Evolutionary conservation across 306 rosid genomes (phyloP).

Genomic region (Cicer cuneatum): DNA sequence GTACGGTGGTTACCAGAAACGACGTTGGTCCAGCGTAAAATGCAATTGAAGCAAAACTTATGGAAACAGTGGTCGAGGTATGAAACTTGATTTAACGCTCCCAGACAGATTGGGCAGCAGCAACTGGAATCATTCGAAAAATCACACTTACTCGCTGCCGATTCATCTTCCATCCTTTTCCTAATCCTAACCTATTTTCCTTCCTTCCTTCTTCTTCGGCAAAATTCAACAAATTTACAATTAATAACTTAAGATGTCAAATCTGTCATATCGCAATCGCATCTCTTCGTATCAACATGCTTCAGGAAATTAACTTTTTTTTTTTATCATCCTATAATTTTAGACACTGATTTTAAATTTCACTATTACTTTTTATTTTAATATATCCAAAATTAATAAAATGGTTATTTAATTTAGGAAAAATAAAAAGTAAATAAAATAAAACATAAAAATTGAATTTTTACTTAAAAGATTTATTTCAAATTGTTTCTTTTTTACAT

Average conservation of each 20-base stretch:
- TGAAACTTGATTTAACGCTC: constrained; percentile 61
- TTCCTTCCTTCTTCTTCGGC: not conserved
- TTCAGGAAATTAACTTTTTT: no score
- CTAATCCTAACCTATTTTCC: not conserved
- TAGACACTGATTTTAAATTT: no score
- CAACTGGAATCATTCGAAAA: constrained; percentile 44
- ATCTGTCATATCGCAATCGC: no score
- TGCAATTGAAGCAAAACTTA: constrained; percentile 84
- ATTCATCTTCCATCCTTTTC: constrained; percentile 41
- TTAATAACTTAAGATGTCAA: not conserved
- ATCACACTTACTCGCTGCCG: constrained; percentile 8
- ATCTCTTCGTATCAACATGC: no score
- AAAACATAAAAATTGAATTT: no score
- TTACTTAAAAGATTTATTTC: no score
- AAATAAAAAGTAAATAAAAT: no score
- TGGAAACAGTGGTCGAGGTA: constrained; percentile 82
- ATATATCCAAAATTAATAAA: no score
- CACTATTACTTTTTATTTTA: no score
- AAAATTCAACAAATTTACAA: not conserved
- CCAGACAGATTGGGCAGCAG: constrained; percentile 85
- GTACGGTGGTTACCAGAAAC: constrained; percentile 58
- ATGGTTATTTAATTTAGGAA: no score
- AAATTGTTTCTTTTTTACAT: no score
- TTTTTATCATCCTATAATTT: no score
- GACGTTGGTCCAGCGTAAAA: constrained; percentile 86